Evolutionary conservation across 371 early-diverging fungal species (phyloP).

Genomic region (Sporodiniella umbellata): DNA sequence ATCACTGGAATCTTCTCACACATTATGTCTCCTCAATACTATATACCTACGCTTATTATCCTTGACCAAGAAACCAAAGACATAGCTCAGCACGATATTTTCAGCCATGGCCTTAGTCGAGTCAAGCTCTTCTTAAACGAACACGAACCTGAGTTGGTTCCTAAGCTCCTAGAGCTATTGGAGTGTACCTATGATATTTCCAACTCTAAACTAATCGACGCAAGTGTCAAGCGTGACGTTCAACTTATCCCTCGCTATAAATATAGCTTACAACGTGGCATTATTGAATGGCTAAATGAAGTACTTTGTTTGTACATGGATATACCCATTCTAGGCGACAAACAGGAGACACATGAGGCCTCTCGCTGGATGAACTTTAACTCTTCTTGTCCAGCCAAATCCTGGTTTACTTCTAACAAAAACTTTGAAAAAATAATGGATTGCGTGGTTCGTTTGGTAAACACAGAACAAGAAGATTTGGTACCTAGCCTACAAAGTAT

Average conservation of each 20-base stretch:
- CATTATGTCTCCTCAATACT: conserved; percentile 21
- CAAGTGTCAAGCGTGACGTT: conserved; percentile 9
- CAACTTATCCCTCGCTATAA: background rate
- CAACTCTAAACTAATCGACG: background rate
- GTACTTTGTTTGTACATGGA: conserved; percentile 31
- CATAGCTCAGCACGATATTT: background rate
- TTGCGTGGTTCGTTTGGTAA: conserved; percentile 7
- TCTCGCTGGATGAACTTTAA: conserved; percentile 9
- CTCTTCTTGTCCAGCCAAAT: background rate
- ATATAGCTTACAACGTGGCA: conserved; percentile 1
- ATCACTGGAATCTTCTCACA: conserved; percentile 25
- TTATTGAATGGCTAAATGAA: conserved; percentile 37
- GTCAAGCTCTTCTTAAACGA: conserved; percentile 23
- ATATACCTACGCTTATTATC: conserved; percentile 19
- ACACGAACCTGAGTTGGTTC: conserved; percentile 21
- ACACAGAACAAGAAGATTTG: too few species aligned
- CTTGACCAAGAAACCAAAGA: conserved; percentile 2
- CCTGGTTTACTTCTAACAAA: conserved; percentile 30
- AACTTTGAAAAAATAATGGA: conserved; percentile 10
- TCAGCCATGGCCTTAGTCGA: conserved; percentile 17
- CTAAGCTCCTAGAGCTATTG: conserved; percentile 11
- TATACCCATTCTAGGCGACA: conserved; percentile 21
- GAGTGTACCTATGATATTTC: background rate
- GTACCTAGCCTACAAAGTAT: too few species aligned
- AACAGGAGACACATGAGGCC: conserved; percentile 12